Base-by-base conservation (phyloP, 2,329 filamentous ascomycete genomes). In the Fusarium compactum region DNA sequence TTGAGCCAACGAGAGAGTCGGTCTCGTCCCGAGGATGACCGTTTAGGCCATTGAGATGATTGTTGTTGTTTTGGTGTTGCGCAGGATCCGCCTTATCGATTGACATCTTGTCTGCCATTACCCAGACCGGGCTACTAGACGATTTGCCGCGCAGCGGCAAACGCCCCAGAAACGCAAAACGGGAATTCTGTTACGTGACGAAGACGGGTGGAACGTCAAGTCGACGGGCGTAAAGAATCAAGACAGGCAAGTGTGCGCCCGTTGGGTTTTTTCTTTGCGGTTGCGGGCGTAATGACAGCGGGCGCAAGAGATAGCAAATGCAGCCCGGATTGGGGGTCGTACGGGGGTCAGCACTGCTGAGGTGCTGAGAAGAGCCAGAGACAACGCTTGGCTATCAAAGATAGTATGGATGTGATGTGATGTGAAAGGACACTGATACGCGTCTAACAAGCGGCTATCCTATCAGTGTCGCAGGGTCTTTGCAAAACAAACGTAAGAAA, bases 21-120 rank as follows among this genome's bases (percentile, higher is more conserved):
- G 86, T 88, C 69, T 89, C 87, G 69, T 90, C 86, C 78, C 87
- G 78, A 51, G 64, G 70, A 51, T 76, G 72, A 69, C 81, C 78
- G 85, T 80, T 79, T 60, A 76, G 69, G 64, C 67, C 69, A 43
- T 76, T 74, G 56, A 67, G 66, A 65, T 74, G 66, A 57, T 67
- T 65, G 59, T 80, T 76, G 86, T 74, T 67, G 70, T 73, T 71
- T 61, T 76, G 69, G 66, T 71, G 62, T 58, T 76, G 74, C 68
- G 69, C 69, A 63, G 68, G 73, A 69, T 76, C 70, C 71, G 76
- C 86, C 80, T 87, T 86, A 79, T 90, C 88, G 80, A 90, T 87
- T 73, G 89, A 90, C 89, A 90, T 91, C 74, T 84, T 88, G 81
- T 90, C 87, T 81, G 87, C 86, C 88, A 91, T 65, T 91, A 79